A percentile compares a stretch with the other conserved stretches of the same genome.
phyloP scores from a whole-genome alignment of 495 filamentous ascomycete species.

The Xylaria telfairii region DNA sequence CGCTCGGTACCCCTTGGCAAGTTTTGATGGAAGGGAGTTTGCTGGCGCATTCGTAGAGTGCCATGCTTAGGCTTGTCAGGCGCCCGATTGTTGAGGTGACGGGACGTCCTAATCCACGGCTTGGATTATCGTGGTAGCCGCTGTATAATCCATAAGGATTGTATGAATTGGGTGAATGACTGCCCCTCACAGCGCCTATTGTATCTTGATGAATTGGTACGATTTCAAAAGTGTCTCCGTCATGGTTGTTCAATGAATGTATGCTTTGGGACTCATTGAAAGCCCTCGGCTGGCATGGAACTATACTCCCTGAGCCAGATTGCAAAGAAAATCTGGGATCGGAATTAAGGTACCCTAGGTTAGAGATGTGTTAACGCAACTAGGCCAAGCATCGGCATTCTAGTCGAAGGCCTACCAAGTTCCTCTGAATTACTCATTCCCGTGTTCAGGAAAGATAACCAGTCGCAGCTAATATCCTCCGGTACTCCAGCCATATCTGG shows the following conservation, averaged over 20 bases:
- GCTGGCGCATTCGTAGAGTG: conserved; percentile 23
- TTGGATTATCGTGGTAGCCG: neutral
- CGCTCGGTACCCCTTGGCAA: neutral
- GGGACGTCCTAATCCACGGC: neutral
- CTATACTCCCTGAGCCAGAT: neutral
- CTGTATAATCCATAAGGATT: neutral
- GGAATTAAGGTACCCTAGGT: neutral
- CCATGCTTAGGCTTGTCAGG: conserved; percentile 21
- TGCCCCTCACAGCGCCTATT: no score
- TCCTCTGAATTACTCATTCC: neutral
- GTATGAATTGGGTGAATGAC: neutral
- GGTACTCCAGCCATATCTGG: neutral
- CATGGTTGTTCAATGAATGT: neutral
- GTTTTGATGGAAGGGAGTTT: conserved; percentile 22
- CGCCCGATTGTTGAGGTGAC: conserved; percentile 3
- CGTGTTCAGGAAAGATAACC: neutral
- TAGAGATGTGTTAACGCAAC: neutral
- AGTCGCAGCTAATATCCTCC: neutral
- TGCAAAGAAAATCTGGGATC: neutral
- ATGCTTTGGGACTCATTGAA: neutral
- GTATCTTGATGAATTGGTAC: neutral
- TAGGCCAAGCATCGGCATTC: neutral
- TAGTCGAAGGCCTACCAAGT: neutral
- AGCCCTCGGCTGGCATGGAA: neutral
- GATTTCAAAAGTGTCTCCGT: neutral